Evolutionary conservation across 345 rosid genomes (phyloP).

Genomic region (Streptanthus diversifolius): DNA sequence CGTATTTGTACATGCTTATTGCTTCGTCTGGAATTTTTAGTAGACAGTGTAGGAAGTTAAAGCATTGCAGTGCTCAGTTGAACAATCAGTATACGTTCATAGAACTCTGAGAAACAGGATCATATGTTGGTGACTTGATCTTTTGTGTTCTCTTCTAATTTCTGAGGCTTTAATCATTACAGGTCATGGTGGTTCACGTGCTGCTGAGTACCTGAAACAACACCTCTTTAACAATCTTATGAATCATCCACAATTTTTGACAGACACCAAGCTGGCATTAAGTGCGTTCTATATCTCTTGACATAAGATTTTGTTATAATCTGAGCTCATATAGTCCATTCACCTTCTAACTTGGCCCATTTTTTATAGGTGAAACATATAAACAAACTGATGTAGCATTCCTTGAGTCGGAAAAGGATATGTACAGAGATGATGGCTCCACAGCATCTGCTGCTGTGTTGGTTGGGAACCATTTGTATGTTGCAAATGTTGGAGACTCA

Average conservation of each 20-base stretch:
- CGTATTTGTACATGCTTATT: neutral
- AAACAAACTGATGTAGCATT: conserved; percentile 83
- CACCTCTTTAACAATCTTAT: conserved; percentile 88
- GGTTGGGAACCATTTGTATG: conserved; percentile 85
- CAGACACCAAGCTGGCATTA: conserved; percentile 75
- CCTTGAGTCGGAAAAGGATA: conserved; percentile 75
- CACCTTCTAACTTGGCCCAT: conserved; percentile 14
- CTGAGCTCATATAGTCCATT: conserved; percentile 7
- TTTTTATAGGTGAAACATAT: conserved; percentile 76
- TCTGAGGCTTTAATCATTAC: conserved; percentile 28
- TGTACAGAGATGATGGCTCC: conserved; percentile 92
- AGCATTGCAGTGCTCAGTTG: neutral
- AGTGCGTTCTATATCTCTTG: conserved; percentile 45
- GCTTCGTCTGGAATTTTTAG: neutral
- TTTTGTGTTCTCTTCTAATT: neutral
- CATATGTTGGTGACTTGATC: neutral
- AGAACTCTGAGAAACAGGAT: neutral
- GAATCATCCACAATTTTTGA: conserved; percentile 80
- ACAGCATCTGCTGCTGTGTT: conserved; percentile 97
- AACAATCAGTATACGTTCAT: conserved; percentile 3
- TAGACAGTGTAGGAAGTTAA: conserved; percentile 1
- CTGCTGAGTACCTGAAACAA: conserved; percentile 90
- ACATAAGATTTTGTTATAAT: conserved; percentile 12
- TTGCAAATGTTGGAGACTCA: conserved; percentile 99
- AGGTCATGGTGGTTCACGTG: conserved; percentile 99